Evolutionary conservation across 2,329 filamentous ascomycete genomes (phyloP).

Genomic region (Fusarium redolens): DNA sequence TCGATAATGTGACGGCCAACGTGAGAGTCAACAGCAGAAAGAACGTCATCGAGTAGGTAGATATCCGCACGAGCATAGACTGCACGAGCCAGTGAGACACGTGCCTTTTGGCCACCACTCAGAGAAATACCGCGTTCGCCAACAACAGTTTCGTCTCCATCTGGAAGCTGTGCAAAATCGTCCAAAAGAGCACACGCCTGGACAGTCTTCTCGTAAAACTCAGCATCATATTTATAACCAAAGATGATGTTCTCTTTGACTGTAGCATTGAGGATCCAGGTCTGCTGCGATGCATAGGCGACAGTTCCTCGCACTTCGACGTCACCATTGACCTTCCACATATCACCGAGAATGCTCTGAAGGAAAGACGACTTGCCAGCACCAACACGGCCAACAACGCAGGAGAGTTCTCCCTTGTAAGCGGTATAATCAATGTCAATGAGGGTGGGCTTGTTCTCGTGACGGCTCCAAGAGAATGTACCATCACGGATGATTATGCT

Average conservation of each 20-base stretch:
- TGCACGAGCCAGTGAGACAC: slow-evolving; percentile 89
- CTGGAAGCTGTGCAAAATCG: slow-evolving; percentile 91
- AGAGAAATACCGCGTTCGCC: slow-evolving; percentile 96
- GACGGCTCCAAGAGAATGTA: slow-evolving; percentile 94
- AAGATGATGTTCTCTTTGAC: slow-evolving; percentile 98
- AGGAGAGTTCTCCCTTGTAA: slow-evolving; percentile 92
- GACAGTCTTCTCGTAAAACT: slow-evolving; percentile 93
- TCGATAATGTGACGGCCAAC: slow-evolving; percentile 96
- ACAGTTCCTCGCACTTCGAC: slow-evolving; percentile 84
- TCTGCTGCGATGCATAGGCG: slow-evolving; percentile 91
- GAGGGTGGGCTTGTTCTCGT: slow-evolving; percentile 77
- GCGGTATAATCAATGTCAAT: slow-evolving; percentile 89
- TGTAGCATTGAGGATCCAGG: slow-evolving; percentile 98
- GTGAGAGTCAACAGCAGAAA: slow-evolving; percentile 98
- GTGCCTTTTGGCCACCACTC: slow-evolving; percentile 95
- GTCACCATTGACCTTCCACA: slow-evolving; percentile 88
- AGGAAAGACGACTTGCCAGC: slow-evolving; percentile 94
- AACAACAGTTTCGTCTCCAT: slow-evolving; percentile 96
- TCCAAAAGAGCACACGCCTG: slow-evolving; percentile 90
- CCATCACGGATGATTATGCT: slow-evolving; percentile 85
- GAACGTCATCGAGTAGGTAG: slow-evolving; percentile 91
- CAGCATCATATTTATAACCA: slow-evolving; percentile 90
- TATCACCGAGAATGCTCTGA: slow-evolving; percentile 86
- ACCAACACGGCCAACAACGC: slow-evolving; percentile 93
- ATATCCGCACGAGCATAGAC: slow-evolving; percentile 98